Conservation (phyloP, 441 rosid species). For the Melastoma candidum region DNA sequence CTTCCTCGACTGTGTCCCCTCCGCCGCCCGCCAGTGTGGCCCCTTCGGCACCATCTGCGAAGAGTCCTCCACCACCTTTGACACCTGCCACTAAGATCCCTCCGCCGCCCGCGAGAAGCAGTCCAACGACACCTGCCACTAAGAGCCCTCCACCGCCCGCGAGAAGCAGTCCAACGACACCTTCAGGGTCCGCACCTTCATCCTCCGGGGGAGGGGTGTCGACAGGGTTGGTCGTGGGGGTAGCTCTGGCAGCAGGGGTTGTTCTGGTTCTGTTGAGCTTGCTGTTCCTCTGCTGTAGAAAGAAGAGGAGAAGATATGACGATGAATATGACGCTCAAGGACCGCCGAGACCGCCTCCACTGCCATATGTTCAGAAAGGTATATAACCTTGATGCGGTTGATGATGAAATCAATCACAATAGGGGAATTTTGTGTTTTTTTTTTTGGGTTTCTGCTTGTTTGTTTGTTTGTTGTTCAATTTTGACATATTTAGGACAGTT, state of each 20-base stretch:
- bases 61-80: not conserved
- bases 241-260: slow-evolving; percentile 10
- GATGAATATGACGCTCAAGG: slow-evolving; percentile 3
- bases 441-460: too few species aligned
- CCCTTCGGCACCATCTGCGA: slow-evolving; percentile 1
- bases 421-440: too few species aligned
- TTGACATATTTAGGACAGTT: too few species aligned
- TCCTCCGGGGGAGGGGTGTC: slow-evolving; percentile 9
- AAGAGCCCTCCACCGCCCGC: slow-evolving; percentile 4
- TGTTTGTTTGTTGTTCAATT: too few species aligned
- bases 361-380: not conserved
- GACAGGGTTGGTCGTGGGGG: slow-evolving; percentile 15
- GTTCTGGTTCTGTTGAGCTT: slow-evolving; percentile 4
- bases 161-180: not conserved
- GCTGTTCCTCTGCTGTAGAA: slow-evolving; percentile 10
- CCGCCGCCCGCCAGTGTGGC: slow-evolving; percentile 1
- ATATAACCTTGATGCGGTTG: not conserved
- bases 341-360: not conserved
- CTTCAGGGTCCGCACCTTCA: not conserved
- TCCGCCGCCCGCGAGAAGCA: not conserved
- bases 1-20: not conserved
- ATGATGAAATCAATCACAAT: not conserved
- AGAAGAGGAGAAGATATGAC: slow-evolving; percentile 8
- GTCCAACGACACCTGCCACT: not conserved
- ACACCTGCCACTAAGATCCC: not conserved